Conservation (phyloP, 306 rosid species). For the Lathyrus sativus region DNA sequence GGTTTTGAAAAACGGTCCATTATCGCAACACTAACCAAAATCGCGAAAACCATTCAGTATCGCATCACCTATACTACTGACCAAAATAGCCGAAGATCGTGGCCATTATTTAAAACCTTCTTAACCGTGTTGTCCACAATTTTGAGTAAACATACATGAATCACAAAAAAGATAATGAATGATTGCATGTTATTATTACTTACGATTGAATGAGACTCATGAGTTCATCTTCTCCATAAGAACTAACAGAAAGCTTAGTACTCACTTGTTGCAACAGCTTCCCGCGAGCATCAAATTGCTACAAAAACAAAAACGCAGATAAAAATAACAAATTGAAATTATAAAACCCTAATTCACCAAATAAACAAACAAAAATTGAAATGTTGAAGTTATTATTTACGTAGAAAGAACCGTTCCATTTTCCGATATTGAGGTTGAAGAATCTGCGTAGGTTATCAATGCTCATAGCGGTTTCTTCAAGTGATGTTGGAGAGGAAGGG, state of each 20-base stretch:
- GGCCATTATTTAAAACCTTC: no score
- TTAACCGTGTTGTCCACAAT: no score
- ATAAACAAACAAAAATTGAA: not conserved
- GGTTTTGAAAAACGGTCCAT: no score
- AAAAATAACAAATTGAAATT: not conserved
- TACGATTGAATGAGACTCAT: constrained; percentile 95
- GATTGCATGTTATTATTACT: constrained; percentile 2
- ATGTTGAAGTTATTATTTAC: constrained; percentile 45
- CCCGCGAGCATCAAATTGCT: constrained; percentile 92
- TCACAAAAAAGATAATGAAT: not conserved
- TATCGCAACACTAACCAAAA: no score
- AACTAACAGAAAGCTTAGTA: constrained; percentile 83
- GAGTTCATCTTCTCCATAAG: constrained; percentile 95
- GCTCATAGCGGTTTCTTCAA: constrained; percentile 66
- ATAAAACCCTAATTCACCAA: not conserved
- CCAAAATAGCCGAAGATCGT: no score
- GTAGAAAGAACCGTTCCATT: constrained; percentile 89
- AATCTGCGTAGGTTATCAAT: constrained; percentile 70
- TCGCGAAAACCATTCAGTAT: no score
- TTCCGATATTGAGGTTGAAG: constrained; percentile 65
- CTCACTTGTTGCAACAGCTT: constrained; percentile 68
- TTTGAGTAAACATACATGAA: no score
- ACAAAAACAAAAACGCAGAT: not conserved
- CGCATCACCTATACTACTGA: no score
- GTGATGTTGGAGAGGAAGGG: constrained; percentile 22